Conservation (phyloP, 345 rosid genomes). For the Salix koriyanagi region DNA sequence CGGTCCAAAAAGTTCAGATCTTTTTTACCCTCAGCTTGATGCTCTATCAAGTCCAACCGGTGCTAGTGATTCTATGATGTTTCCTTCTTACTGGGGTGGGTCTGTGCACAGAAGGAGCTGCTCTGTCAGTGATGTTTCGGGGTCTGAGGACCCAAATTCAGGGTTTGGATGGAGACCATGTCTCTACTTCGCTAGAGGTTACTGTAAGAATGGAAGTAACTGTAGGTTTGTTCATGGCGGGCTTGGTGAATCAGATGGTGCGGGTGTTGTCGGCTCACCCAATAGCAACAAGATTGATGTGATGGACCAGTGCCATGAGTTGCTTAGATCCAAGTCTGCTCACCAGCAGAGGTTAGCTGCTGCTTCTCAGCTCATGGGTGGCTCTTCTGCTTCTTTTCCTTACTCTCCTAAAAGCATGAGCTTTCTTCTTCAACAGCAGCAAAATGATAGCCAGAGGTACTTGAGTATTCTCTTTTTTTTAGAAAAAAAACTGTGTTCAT, state of each 20-base stretch:
- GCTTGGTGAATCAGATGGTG: conserved; percentile 41
- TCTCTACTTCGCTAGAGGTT: conserved; percentile 84
- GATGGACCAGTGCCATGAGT: conserved; percentile 60
- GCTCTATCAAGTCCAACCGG: conserved; percentile 34
- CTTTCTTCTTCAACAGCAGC: conserved; percentile 62
- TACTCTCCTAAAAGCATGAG: conserved; percentile 63
- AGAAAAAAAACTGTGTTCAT: background rate
- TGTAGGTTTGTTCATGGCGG: conserved; percentile 78
- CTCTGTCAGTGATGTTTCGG: conserved; percentile 67
- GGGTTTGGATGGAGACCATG: conserved; percentile 90
- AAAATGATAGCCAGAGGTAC: conserved; percentile 67
- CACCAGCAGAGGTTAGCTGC: conserved; percentile 61
- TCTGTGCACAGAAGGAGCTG: conserved; percentile 65
- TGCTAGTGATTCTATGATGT: conserved; percentile 31
- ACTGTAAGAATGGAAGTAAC: conserved; percentile 76
- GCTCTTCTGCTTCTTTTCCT: conserved; percentile 43
- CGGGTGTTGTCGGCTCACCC: conserved; percentile 57
- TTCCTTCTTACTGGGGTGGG: conserved; percentile 45
- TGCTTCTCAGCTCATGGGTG: conserved; percentile 48
- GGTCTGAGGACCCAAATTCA: conserved; percentile 52
- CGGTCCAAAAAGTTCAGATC: conserved; percentile 38
- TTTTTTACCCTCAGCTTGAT: conserved; percentile 41
- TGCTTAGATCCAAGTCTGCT: conserved; percentile 79
- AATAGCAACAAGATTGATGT: conserved; percentile 47
- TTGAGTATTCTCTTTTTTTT: background rate